Conservation (phyloP, 768 basidiomycete genomes). For the Lactarius indigo region DNA sequence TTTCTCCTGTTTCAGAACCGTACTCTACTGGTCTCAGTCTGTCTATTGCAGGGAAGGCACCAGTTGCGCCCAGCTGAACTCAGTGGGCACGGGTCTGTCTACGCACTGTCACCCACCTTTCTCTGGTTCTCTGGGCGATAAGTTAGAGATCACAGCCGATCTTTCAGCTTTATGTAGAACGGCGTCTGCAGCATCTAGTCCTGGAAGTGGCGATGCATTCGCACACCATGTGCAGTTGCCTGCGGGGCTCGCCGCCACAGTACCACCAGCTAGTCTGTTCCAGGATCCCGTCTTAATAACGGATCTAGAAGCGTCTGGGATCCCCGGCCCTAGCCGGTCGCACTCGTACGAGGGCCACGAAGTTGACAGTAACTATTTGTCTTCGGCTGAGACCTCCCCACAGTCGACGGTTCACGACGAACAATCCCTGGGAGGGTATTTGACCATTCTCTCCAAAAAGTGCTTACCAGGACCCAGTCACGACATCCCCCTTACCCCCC, state of each 20-base stretch:
- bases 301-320: neutral
- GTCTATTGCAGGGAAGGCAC: neutral
- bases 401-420: neutral
- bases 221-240: neutral
- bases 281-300: neutral
- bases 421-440: constrained; percentile 19
- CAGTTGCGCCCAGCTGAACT: neutral
- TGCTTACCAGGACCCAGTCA: constrained; percentile 32
- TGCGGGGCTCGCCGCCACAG: neutral
- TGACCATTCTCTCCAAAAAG: constrained; percentile 41
- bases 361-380: neutral
- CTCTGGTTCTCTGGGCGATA: neutral
- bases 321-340: neutral
- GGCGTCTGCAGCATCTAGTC: neutral
- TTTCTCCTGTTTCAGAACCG: neutral
- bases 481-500: neutral
- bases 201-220: neutral
- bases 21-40: constrained; percentile 4
- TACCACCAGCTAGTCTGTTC: neutral
- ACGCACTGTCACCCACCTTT: no score
- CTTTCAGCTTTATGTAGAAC: neutral
- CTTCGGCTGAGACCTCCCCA: neutral
- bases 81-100: neutral
- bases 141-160: neutral
- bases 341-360: neutral